Evolutionary conservation across 108 stramenopile genomes (phyloP).

Genomic region (Discostella pseudostelligera): DNA sequence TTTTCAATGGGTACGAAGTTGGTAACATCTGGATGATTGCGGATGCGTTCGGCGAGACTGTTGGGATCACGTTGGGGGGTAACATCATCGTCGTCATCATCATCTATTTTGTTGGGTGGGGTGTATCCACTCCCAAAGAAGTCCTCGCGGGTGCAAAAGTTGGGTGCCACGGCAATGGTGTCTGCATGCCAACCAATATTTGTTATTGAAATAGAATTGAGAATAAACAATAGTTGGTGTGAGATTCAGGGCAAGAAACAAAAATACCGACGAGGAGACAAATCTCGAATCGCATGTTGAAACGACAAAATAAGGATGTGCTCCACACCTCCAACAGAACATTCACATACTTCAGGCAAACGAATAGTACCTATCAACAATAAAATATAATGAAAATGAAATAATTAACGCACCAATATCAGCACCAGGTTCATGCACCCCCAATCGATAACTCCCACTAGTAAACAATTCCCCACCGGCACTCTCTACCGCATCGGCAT

Average conservation of each 20-base stretch:
- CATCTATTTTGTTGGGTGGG: conserved; percentile 17
- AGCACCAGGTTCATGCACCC: conserved; percentile 95
- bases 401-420: conserved; percentile 77
- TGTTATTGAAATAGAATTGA: not conserved
- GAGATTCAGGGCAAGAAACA: no score
- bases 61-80: conserved; percentile 58
- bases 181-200: no score
- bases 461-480: conserved; percentile 89
- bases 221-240: no score
- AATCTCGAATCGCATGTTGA: no score
- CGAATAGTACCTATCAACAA: no score
- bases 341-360: no score
- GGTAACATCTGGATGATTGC: conserved; percentile 81
- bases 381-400: not conserved
- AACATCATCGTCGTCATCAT: conserved; percentile 32
- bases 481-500: conserved; percentile 56
- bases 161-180: conserved; percentile 84
- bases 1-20: conserved; percentile 91
- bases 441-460: conserved; percentile 92
- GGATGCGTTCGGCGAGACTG: conserved; percentile 84
- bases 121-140: conserved; percentile 83
- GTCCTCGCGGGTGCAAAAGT: conserved; percentile 85
- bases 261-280: no score
- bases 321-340: no score
- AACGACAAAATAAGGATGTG: no score